These are phyloP conservation scores for Aspergillus sclerotioniger DNA, from an alignment of 495 filamentous ascomycete genomes.

Conservation along the genomic window DNA sequence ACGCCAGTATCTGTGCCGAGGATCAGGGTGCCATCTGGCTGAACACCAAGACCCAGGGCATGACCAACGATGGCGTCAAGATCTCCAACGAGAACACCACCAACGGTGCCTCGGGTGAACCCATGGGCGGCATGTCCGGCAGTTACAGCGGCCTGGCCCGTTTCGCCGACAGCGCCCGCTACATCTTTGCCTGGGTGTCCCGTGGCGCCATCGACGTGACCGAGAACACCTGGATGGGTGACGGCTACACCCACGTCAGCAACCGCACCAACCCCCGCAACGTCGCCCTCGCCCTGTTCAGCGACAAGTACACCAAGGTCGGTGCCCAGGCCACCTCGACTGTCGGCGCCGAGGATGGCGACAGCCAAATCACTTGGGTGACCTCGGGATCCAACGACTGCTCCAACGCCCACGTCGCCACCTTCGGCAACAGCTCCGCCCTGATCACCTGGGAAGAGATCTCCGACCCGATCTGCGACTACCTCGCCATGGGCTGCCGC, in stretches of 20 bases:
- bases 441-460: slow-evolving; percentile 56
- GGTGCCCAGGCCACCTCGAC: slow-evolving; percentile 44
- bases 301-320: slow-evolving; percentile 49
- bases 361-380: slow-evolving; percentile 53
- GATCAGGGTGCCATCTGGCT: slow-evolving; percentile 58
- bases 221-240: slow-evolving; percentile 50
- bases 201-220: slow-evolving; percentile 50
- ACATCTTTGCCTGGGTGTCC: slow-evolving; percentile 55
- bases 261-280: slow-evolving; percentile 51
- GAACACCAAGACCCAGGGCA: slow-evolving; percentile 52
- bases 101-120: slow-evolving; percentile 51
- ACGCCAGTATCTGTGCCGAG: slow-evolving; percentile 53
- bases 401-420: slow-evolving; percentile 52
- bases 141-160: slow-evolving; percentile 50
- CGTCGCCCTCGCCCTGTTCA: slow-evolving; percentile 47
- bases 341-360: slow-evolving; percentile 48
- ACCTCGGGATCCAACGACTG: slow-evolving; percentile 46
- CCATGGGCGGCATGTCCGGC: slow-evolving; percentile 57
- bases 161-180: slow-evolving; percentile 39
- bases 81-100: slow-evolving; percentile 56
- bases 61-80: slow-evolving; percentile 49
- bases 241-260: slow-evolving; percentile 43
- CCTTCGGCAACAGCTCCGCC: slow-evolving; percentile 43
- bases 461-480: slow-evolving; percentile 43
- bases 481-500: slow-evolving; percentile 50